phyloP scores from a whole-genome alignment of 2,329 filamentous ascomycete species.

The Stenocarpella maydis region DNA sequence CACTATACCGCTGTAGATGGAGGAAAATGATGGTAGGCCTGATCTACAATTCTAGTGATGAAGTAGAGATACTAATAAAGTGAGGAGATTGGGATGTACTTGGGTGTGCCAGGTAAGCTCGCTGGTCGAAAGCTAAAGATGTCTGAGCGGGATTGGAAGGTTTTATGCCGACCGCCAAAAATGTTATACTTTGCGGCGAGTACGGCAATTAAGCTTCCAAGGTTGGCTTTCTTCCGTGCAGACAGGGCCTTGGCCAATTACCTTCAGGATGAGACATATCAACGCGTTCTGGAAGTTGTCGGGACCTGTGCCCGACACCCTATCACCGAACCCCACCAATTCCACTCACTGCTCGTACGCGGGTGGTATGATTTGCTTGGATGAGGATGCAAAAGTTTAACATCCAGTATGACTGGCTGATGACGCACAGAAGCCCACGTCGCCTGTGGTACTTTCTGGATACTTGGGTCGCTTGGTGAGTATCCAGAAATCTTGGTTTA shows the following conservation, averaged over 20 bases:
- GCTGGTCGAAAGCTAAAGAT: neutral
- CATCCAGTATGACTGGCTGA: neutral
- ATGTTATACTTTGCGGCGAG: neutral
- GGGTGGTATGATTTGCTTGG: constrained; percentile 1
- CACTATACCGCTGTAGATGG: neutral
- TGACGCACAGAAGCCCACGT: neutral
- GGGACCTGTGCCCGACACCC: neutral
- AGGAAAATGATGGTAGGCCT: neutral
- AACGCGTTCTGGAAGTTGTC: constrained; percentile 1
- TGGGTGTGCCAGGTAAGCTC: neutral
- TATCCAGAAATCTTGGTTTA: too few species aligned
- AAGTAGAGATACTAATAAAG: neutral
- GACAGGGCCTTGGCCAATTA: neutral
- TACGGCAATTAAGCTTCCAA: constrained; percentile 12
- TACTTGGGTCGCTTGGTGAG: too few species aligned
- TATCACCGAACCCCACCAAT: neutral
- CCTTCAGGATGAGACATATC: neutral
- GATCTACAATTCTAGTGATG: neutral
- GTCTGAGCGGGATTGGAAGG: constrained; percentile 5
- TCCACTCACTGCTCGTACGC: neutral
- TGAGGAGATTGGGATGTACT: neutral
- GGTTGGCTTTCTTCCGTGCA: neutral
- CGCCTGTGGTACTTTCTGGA: neutral
- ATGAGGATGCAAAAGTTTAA: constrained; percentile 2
- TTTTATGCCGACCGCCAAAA: neutral